Evolutionary conservation across 371 early-diverging fungal genomes (phyloP).

Genomic region (Rhizopus delemar): DNA sequence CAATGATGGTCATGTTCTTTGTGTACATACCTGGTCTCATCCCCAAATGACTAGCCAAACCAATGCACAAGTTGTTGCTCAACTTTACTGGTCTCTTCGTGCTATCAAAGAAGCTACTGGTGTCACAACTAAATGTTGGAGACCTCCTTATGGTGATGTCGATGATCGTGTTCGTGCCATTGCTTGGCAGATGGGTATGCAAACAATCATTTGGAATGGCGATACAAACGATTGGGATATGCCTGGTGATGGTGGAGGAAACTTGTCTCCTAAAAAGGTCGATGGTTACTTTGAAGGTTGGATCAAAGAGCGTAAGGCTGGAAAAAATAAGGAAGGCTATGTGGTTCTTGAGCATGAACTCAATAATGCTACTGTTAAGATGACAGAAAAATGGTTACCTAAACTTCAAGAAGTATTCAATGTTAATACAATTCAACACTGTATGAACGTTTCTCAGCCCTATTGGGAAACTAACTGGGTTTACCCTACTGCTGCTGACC

Average conservation of each 20-base stretch:
- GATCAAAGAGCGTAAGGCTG: conserved; percentile 36
- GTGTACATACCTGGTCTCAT: conserved; percentile 65
- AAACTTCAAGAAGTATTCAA: conserved; percentile 43
- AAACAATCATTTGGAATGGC: conserved; percentile 47
- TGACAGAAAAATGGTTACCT: conserved; percentile 51
- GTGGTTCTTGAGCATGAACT: conserved; percentile 53
- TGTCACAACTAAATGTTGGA: conserved; percentile 54
- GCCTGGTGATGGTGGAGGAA: conserved; percentile 49
- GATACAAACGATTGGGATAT: conserved; percentile 53
- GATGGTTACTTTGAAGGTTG: conserved; percentile 47
- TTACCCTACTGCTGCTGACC: conserved; percentile 31
- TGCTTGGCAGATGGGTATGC: conserved; percentile 54
- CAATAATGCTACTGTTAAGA: conserved; percentile 47
- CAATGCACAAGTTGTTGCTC: conserved; percentile 58
- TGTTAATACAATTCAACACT: conserved; percentile 49
- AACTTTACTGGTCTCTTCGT: conserved; percentile 55
- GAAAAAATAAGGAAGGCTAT: conserved; percentile 41
- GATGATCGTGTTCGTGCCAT: conserved; percentile 60
- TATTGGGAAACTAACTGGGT: conserved; percentile 49
- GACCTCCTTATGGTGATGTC: conserved; percentile 59
- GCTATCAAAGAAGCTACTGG: conserved; percentile 60
- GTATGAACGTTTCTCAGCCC: conserved; percentile 53
- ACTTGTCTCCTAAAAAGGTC: conserved; percentile 31
- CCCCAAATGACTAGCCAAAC: conserved; percentile 55
- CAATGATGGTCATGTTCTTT: conserved; percentile 49